Evolutionary conservation across 2,329 filamentous ascomycete species (phyloP), one percentile per base, ranked within the genome.

Genomic region (Diplodia mutila): DNA sequence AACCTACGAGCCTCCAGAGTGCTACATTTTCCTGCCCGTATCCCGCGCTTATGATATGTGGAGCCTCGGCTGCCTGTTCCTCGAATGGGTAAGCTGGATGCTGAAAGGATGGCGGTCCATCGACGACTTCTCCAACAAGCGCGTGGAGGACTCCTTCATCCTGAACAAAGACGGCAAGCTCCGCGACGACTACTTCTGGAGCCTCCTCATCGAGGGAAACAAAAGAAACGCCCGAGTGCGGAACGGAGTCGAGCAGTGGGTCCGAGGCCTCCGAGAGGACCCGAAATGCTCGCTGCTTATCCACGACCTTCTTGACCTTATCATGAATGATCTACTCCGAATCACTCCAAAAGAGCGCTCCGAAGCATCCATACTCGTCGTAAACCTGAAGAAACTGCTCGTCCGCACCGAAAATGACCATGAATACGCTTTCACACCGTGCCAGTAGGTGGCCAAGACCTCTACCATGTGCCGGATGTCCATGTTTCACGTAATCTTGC

Each of bases 1-100:
- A 8, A 80, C 80, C 0, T 83, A 82, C 29, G 74, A 74, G n/a
- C 78, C 80, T 0, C 81, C 81, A 6, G 81, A 82, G 25, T 74
- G 75, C 32, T 74, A 75, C 5, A 21, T 79, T 0, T 21, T 61
- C 0, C 54, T 59, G 5, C 71, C 70, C 5, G 75, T 80, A 1
- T 80, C 75, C 21, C 75, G 79, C 5, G 69, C 68, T 0, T 79
- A 78, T 25, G 80, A 82, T 51, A 72, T 77, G 1, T 78, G 75
- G 75, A 72, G 73, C 6, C 68, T 78, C 0, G 76, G 74, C 0
- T 77, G 75, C 32, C 23, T 77, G 1, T 72, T 72, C 32, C 69
- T 77, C 1, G 72, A 77, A 32, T 74, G 75, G 34, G 53, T 71
- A 1, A 73, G 71, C 16, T 78, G 76, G 76, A 57, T 72, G 9